Base-by-base conservation (phyloP, 805 yeast genomes). In the Myxozyma melibiosi region DNA sequence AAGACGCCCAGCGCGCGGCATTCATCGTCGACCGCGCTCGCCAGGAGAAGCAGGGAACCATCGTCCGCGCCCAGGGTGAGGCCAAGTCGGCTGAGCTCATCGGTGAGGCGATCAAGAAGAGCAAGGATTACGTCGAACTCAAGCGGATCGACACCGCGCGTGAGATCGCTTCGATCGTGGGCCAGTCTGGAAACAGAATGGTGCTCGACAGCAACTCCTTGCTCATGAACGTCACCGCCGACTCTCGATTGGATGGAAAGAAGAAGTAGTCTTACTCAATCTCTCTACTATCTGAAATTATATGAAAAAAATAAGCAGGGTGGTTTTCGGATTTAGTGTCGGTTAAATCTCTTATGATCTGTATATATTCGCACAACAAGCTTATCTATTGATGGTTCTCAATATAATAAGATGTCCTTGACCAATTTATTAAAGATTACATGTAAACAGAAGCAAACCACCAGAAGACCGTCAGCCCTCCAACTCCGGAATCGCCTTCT, bases 1-100 rank as follows among this genome's bases (percentile, higher is more conserved):
- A 94, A 78, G 99, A 94, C 72, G 98, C 99, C 20, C 97, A 94
- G 55, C 85, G 96, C 73, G 98, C 99, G 7, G 97, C 98, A 0
- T 94, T 91, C 66, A 79, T 94, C 41, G 99, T 94, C 51, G 99
- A 94, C 73, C 89, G 90, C 72, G 99, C 99, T 7, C 84, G 88
- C 67, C 99, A 94, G 75, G 98, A 94, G 76, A 94, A 94, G 73
- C 98, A 94, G 75, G 96, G 95, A 71, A 80, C 90, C 78, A 96
- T 94, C 63, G 97, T 94, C 56, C 90, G 87, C 74, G 98, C 99
- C 11, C 88, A 90, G 73, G 99, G 99, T 83, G 99, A 94, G 76
- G 99, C 99, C 64, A 84, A 89, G 71, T 88, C 97, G 52, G 99
- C 99, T 33, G 96, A 91, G 74, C 84, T 94, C 77, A 90, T 94